phyloP scores from a whole-genome alignment of 2,329 filamentous ascomycete genomes.

The Ceratocystis papillata region DNA sequence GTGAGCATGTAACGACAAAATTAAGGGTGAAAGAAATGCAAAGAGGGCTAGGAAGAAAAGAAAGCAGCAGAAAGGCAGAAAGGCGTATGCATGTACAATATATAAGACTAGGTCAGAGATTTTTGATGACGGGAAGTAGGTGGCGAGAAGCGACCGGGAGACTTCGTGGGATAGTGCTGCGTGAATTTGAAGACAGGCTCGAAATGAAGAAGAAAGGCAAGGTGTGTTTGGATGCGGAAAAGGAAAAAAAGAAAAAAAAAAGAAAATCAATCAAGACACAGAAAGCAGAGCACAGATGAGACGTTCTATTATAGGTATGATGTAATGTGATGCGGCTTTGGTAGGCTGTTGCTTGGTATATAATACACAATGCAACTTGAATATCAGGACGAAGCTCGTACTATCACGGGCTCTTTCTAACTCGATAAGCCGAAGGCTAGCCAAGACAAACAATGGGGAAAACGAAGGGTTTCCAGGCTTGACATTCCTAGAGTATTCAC shows the following conservation, averaged over 20 bases:
- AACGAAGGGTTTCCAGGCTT: neutral
- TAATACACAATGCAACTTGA: neutral
- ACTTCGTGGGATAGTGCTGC: neutral
- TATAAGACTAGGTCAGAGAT: neutral
- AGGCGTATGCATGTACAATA: neutral
- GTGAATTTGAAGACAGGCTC: neutral
- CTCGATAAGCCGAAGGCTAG: neutral
- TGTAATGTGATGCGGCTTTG: neutral
- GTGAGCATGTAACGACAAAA: constrained; percentile 3
- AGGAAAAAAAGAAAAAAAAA: neutral
- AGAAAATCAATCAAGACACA: neutral
- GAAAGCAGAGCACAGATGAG: neutral
- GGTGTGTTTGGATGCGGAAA: neutral
- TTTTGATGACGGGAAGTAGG: neutral
- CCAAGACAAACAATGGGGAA: neutral
- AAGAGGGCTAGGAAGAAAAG: neutral
- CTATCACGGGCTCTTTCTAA: constrained; percentile 4
- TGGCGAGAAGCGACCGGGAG: neutral
- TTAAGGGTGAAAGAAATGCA: neutral
- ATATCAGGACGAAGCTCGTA: neutral
- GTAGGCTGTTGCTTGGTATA: neutral
- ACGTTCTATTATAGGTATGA: neutral
- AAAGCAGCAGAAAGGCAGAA: neutral
- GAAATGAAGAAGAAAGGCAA: neutral
- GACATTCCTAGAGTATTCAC: neutral